These are phyloP conservation scores for Colletotrichum gloeosporioides DNA, from an alignment of 2,329 filamentous ascomycete species.

Conservation along the genomic window DNA sequence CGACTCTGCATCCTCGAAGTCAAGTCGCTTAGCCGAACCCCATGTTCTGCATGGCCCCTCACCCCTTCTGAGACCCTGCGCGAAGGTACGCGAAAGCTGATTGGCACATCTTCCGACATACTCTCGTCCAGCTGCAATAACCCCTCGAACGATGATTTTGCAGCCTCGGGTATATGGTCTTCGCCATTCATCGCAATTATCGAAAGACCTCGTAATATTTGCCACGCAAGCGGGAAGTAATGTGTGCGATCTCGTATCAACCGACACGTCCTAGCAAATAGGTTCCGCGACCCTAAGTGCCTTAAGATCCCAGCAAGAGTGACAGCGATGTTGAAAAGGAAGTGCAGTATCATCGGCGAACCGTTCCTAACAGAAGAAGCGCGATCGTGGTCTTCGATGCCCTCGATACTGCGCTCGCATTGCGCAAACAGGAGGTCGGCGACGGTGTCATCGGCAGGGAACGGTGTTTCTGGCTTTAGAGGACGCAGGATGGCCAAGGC, in stretches of 20 bases:
- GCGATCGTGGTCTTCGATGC: background rate
- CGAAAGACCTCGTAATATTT: background rate
- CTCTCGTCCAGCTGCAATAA: background rate
- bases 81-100: background rate
- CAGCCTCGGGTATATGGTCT: background rate
- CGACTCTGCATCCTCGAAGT: background rate
- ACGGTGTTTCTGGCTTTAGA: background rate
- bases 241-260: background rate
- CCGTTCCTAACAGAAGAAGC: background rate
- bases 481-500: background rate
- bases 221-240: background rate
- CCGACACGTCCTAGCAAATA: background rate
- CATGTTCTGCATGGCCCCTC: background rate
- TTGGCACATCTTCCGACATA: background rate
- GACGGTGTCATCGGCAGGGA: background rate
- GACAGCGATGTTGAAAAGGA: background rate
- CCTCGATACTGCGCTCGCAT: slow-evolving; percentile 19
- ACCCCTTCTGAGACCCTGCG: background rate
- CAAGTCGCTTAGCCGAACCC: background rate
- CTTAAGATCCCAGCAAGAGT: background rate
- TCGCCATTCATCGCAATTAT: background rate
- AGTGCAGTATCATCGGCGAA: background rate
- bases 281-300: background rate
- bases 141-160: background rate
- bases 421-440: background rate